Evolutionary conservation across 1,284 basidiomycete genomes (phyloP), one percentile per base, ranked within the genome.

Genomic region (Mycosarcoma mackinlayi): DNA sequence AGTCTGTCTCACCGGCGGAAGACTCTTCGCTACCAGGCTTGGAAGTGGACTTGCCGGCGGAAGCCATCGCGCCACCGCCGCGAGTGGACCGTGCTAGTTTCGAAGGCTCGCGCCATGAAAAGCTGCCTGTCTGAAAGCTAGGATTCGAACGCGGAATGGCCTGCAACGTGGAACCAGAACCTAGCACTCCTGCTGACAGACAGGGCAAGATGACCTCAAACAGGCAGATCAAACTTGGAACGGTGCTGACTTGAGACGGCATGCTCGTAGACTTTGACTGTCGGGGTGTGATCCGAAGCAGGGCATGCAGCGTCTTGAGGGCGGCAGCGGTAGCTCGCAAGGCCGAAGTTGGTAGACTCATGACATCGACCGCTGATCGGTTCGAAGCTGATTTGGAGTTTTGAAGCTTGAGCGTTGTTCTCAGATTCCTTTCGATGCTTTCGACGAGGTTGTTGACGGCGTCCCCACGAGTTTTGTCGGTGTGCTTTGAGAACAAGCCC

Each of bases 291-390:
- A 62, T 34, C 6, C 27, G 55, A 13, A 69, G 39, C n/a, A 63
- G 34, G 3, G 38, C 47, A 19, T 63, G 56, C 3, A 69, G 52
- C 1, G 66, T 47, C 39, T 64, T 69, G 38, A 69, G 53, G 1
- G 56, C 66, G 4, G 66, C 55, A n/a, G 66, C 60, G 13, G n/a
- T 54, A n/a, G 66, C 60, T 18, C 66, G 66, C 24, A 69, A 18
- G 2, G 52, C 21, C 1, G 66, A 69, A 0, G 33, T 58, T 2
- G 66, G 28, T 5, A 63, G 16, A 18, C 28, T 55, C 9, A 38
- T 10, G 11, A 60, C 16, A 19, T 66, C 52, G 16, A 38, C 6
- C 9, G 19, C 9, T 6, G 44, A n/a, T 0, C 57, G 48, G 21
- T 51, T 24, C 10, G 37, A 31, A 1, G 38, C 3, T 7, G 34